These are phyloP conservation scores for Suillus cothurnatus DNA, from an alignment of 768 basidiomycete species.

Conservation along the genomic window DNA sequence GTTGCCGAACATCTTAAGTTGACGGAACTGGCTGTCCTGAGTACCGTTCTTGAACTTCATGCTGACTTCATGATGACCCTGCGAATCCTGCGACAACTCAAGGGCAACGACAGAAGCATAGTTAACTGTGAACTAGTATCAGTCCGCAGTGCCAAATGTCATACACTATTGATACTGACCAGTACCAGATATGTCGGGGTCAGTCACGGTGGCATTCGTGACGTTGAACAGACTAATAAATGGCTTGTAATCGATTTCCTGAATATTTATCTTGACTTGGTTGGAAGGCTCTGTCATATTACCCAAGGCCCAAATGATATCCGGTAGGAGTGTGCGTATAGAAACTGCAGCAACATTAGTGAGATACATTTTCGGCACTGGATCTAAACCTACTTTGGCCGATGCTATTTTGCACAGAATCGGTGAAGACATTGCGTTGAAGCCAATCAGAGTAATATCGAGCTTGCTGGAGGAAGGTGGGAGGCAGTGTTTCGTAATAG, in stretches of 20 bases:
- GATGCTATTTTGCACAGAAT: constrained; percentile 54
- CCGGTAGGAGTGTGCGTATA: constrained; percentile 68
- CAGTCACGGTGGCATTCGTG: constrained; percentile 54
- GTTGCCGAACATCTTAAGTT: constrained; percentile 62
- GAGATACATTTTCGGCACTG: neutral
- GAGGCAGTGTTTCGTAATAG: constrained; percentile 68
- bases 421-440: constrained; percentile 69
- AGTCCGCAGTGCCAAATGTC: neutral
- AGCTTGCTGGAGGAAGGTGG: constrained; percentile 68
- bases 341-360: constrained; percentile 50
- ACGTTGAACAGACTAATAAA: constrained; percentile 82
- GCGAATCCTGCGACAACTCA: constrained; percentile 64
- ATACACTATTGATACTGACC: constrained; percentile 44
- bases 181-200: constrained; percentile 59
- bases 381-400: constrained; percentile 62
- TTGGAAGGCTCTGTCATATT: constrained; percentile 73
- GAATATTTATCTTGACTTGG: constrained; percentile 69
- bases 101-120: constrained; percentile 68
- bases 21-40: constrained; percentile 47
- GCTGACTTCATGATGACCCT: constrained; percentile 69
- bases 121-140: constrained; percentile 47
- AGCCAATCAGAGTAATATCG: constrained; percentile 72
- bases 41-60: constrained; percentile 82
- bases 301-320: constrained; percentile 66
- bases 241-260: constrained; percentile 79